Evolutionary conservation across 257 asterid species (phyloP).

Genomic region (Vinca minor): DNA sequence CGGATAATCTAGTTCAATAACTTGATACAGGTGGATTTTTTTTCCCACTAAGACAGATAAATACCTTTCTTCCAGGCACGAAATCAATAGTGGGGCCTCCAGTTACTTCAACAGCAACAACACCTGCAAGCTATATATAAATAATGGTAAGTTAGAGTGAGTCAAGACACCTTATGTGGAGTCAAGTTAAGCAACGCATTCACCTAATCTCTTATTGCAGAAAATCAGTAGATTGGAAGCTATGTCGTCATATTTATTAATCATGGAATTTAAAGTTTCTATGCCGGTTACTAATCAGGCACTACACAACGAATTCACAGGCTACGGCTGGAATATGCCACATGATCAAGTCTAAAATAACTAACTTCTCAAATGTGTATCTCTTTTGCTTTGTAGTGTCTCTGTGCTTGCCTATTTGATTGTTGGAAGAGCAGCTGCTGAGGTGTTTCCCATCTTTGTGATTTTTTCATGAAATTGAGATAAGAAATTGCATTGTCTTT

Average conservation of each 20-base stretch:
- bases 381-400: not conserved
- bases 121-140: slow-evolving; percentile 75
- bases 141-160: slow-evolving; percentile 21
- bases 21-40: not conserved
- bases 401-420: not conserved
- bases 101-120: slow-evolving; percentile 90
- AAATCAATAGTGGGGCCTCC: slow-evolving; percentile 86
- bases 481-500: not conserved
- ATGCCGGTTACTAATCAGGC: too few species aligned
- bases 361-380: not conserved
- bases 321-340: not conserved
- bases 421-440: not conserved
- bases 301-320: not conserved
- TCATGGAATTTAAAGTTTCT: not conserved
- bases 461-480: not conserved
- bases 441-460: not conserved
- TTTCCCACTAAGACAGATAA: slow-evolving; percentile 10
- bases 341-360: not conserved
- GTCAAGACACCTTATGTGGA: not conserved
- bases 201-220: not conserved
- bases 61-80: slow-evolving; percentile 92
- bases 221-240: not conserved
- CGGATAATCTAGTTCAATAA: not conserved
- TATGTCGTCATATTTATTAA: not conserved
- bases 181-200: not conserved